Percentiles rank a stretch among this genome's conserved stretches.
phyloP scores from a whole-genome alignment of 345 rosid species.

The Rhodamnia rubescens region DNA sequence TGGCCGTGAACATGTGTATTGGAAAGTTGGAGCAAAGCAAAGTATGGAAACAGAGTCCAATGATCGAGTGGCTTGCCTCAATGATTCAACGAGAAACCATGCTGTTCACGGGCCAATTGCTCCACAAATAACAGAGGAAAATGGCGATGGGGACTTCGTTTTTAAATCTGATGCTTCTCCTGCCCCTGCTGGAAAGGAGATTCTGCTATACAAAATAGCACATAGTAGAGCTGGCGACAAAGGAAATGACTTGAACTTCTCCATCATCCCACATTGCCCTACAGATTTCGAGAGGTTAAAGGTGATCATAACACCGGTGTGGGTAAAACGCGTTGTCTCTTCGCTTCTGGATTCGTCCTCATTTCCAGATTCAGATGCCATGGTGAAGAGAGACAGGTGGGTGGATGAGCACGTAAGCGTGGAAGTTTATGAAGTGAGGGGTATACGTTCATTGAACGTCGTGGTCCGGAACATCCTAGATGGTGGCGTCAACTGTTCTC shows the following conservation, averaged over 20 bases:
- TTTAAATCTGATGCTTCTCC: conserved; percentile 17
- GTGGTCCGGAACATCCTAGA: conserved; percentile 75
- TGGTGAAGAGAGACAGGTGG: conserved; percentile 21
- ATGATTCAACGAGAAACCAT: conserved; percentile 1
- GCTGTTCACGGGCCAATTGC: conserved; percentile 7
- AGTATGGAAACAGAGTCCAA: conserved; percentile 6
- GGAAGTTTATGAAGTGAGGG: conserved; percentile 66
- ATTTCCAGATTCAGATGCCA: conserved; percentile 22
- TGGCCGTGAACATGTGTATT: conserved; percentile 51
- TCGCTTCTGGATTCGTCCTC: conserved; percentile 36
- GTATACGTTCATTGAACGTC: conserved; percentile 58
- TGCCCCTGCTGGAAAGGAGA: conserved; percentile 44
- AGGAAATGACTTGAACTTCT: conserved; percentile 76
- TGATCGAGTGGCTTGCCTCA: neutral
- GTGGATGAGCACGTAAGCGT: conserved; percentile 30
- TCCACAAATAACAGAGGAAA: conserved; percentile 1
- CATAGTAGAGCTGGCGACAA: conserved; percentile 83
- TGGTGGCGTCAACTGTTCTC: conserved; percentile 85
- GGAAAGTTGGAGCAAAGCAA: conserved; percentile 39
- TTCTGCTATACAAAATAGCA: conserved; percentile 56
- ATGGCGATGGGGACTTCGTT: neutral
- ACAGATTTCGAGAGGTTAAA: conserved; percentile 51
- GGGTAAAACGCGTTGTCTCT: conserved; percentile 64
- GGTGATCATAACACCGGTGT: conserved; percentile 46
- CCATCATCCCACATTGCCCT: conserved; percentile 63